Conservation (phyloP, 202 grass and related monocot genomes). For the Sporobolus alterniflorus region DNA sequence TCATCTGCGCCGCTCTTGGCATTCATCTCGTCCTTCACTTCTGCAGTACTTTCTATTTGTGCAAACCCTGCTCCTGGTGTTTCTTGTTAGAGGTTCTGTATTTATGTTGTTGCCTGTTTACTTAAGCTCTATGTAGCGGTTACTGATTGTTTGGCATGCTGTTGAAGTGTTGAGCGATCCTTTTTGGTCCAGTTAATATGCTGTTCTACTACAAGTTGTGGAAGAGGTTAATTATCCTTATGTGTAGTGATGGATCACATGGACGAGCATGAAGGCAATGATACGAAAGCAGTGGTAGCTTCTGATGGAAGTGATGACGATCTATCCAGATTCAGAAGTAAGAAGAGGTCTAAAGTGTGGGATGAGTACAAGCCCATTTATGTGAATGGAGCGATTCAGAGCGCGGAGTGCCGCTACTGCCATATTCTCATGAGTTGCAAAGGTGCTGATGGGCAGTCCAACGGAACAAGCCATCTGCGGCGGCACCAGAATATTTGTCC, state of each 20-base stretch:
- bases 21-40: not conserved
- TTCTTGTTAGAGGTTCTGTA: not conserved
- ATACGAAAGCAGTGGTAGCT: constrained; percentile 11
- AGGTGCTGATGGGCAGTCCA: constrained; percentile 56
- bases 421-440: constrained; percentile 59
- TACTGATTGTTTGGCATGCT: not conserved
- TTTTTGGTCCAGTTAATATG: not conserved
- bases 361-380: constrained; percentile 51
- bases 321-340: constrained; percentile 15
- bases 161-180: not conserved
- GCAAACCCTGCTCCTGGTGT: not conserved
- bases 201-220: not conserved
- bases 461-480: constrained; percentile 66
- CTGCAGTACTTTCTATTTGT: not conserved
- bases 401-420: constrained; percentile 55
- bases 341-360: constrained; percentile 68
- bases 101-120: not conserved
- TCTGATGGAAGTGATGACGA: constrained; percentile 9
- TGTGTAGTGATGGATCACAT: constrained; percentile 49
- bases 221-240: not conserved
- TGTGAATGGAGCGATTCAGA: constrained; percentile 46
- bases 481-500: constrained; percentile 60
- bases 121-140: not conserved
- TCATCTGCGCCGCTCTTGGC: not conserved
- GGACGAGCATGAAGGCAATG: constrained; percentile 50